Conservation (phyloP, 495 filamentous ascomycete species). For the Niebla homalea region DNA sequence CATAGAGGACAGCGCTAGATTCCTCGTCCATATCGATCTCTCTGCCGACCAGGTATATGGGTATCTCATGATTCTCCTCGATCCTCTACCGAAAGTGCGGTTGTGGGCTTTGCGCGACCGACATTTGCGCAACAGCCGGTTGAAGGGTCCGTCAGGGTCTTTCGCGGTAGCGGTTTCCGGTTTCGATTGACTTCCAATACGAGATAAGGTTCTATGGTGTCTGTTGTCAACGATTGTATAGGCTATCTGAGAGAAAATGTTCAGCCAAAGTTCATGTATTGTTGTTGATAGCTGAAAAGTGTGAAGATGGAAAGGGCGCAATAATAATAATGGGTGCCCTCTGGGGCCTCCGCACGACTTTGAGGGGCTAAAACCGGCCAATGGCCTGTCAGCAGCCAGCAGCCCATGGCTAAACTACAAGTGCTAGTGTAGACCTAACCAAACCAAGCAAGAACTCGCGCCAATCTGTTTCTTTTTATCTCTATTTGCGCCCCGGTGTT, state of each 20-base stretch:
- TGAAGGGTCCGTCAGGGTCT: neutral
- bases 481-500: too few species aligned
- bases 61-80: neutral
- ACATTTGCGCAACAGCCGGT: neutral
- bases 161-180: neutral
- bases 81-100: neutral
- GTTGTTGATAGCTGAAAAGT: too few species aligned
- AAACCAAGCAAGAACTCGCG: too few species aligned
- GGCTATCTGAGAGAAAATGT: neutral
- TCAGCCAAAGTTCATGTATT: too few species aligned
- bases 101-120: neutral
- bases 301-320: too few species aligned
- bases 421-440: too few species aligned
- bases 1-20: neutral
- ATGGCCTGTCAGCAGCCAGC: too few species aligned
- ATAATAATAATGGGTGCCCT: too few species aligned
- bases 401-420: too few species aligned
- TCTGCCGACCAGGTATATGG: neutral
- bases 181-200: neutral
- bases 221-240: neutral
- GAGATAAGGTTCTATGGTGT: neutral
- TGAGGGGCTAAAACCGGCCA: too few species aligned
- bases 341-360: too few species aligned
- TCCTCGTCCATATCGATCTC: slow-evolving; percentile 2
- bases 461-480: too few species aligned